These are phyloP conservation scores for Chlorella sorokiniana DNA, from an alignment of 139 green algal genomes.

Conservation along the genomic window DNA sequence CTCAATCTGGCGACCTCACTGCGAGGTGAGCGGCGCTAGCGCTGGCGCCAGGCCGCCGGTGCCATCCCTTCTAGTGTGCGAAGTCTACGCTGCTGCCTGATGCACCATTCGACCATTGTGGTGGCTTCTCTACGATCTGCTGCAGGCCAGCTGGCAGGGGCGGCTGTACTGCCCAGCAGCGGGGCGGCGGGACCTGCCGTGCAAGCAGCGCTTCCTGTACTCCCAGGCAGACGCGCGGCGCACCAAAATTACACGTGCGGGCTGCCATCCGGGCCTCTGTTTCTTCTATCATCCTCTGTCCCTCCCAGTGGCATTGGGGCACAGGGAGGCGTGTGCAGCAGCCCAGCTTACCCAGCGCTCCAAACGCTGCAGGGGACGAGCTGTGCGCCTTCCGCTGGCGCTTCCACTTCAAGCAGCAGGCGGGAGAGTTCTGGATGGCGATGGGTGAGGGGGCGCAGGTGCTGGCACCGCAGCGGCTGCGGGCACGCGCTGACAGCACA, in stretches of 20 bases:
- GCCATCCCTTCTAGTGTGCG: not conserved
- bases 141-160: not conserved
- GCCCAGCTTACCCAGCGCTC: not conserved
- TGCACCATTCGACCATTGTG: not conserved
- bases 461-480: too few species aligned
- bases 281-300: too few species aligned
- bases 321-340: not conserved
- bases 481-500: too few species aligned
- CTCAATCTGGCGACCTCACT: not conserved
- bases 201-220: not conserved
- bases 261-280: too few species aligned
- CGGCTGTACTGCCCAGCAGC: not conserved
- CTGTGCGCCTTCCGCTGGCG: slow-evolving; percentile 9
- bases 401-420: slow-evolving; percentile 12
- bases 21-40: not conserved
- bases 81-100: not conserved
- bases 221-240: not conserved
- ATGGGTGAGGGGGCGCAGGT: too few species aligned
- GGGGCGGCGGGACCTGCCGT: not conserved
- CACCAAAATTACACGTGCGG: not conserved
- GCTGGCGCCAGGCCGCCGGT: too few species aligned
- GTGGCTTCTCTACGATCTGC: not conserved
- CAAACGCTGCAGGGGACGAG: not conserved
- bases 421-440: not conserved
- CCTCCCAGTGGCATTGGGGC: too few species aligned